phyloP scores from a whole-genome alignment of 2,329 filamentous ascomycete species.

The Parafenestella ontariensis region DNA sequence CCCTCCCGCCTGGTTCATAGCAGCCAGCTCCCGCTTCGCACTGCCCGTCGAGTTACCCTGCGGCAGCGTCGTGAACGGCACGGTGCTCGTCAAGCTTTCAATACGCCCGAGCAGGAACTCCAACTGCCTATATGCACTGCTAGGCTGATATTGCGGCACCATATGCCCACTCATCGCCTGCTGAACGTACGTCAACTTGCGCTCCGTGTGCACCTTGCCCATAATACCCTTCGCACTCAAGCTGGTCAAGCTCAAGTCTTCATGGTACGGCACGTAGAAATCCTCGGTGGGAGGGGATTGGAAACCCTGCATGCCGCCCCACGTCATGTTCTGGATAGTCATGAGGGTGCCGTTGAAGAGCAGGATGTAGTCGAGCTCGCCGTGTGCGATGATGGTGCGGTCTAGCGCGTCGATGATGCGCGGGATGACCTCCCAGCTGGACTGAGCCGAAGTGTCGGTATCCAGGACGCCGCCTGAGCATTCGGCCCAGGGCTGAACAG shows the following conservation, averaged over 20 bases:
- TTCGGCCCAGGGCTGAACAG: slow-evolving; percentile 62
- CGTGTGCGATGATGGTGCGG: slow-evolving; percentile 75
- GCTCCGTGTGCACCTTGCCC: slow-evolving; percentile 74
- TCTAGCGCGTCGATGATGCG: slow-evolving; percentile 75
- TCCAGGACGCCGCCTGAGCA: slow-evolving; percentile 60
- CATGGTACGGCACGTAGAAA: slow-evolving; percentile 73
- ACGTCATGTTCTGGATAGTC: slow-evolving; percentile 82
- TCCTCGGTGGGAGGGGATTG: slow-evolving; percentile 64
- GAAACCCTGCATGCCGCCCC: slow-evolving; percentile 75
- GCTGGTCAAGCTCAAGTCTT: slow-evolving; percentile 53
- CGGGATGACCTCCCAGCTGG: slow-evolving; percentile 66
- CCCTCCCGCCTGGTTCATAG: slow-evolving; percentile 1
- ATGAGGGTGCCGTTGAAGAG: slow-evolving; percentile 73
- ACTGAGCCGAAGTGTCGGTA: slow-evolving; percentile 62
- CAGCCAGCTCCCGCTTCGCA: slow-evolving; percentile 9
- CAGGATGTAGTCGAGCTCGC: slow-evolving; percentile 72
- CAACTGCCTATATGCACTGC: slow-evolving; percentile 72
- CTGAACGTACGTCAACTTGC: slow-evolving; percentile 75
- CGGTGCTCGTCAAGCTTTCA: slow-evolving; percentile 56
- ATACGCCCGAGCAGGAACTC: slow-evolving; percentile 79
- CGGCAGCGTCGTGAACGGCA: slow-evolving; percentile 39
- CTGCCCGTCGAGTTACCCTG: slow-evolving; percentile 14
- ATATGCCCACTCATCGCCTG: slow-evolving; percentile 72
- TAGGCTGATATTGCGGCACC: slow-evolving; percentile 71
- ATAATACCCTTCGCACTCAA: slow-evolving; percentile 70